phyloP scores from a whole-genome alignment of 495 filamentous ascomycete species.

The Chaetomium fimeti region DNA sequence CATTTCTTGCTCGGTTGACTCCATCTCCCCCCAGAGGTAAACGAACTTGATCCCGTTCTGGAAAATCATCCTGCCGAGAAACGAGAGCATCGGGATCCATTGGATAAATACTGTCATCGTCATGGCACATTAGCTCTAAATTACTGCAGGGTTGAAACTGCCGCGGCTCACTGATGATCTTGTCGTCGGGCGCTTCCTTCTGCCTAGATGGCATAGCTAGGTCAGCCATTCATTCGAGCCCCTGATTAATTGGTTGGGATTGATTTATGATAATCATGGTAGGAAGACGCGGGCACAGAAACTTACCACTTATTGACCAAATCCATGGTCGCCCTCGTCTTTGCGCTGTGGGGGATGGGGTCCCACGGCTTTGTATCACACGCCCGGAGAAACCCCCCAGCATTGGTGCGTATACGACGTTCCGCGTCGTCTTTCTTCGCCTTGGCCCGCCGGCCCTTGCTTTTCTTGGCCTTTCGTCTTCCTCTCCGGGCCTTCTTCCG shows the following conservation, averaged over 20 bases:
- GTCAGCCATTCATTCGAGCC: not conserved
- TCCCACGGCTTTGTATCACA: conserved; percentile 18
- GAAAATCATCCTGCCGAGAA: conserved; percentile 38
- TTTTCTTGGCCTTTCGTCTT: not conserved
- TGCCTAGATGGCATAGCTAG: conserved; percentile 2
- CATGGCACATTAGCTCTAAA: not conserved
- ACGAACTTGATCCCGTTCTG: conserved; percentile 27
- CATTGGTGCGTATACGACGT: conserved; percentile 15
- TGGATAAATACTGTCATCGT: conserved; percentile 35
- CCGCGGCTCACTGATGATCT: conserved; percentile 36
- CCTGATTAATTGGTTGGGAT: no score
- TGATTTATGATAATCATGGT: not conserved
- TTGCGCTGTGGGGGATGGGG: conserved; percentile 32
- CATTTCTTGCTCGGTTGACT: conserved; percentile 15
- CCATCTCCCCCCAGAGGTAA: conserved; percentile 32
- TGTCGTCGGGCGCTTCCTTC: conserved; percentile 39
- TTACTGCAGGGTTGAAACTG: not conserved
- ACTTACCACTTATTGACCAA: conserved; percentile 31
- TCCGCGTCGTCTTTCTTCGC: not conserved
- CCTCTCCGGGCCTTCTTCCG: not conserved
- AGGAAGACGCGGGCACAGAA: not conserved
- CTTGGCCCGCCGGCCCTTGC: not conserved
- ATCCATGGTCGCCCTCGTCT: conserved; percentile 34
- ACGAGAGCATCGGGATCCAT: conserved; percentile 34
- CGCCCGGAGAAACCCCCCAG: conserved; percentile 9